Base-by-base conservation (phyloP, 352 stramenopile genomes). In the Globisporangium cylindrosporum region DNA sequence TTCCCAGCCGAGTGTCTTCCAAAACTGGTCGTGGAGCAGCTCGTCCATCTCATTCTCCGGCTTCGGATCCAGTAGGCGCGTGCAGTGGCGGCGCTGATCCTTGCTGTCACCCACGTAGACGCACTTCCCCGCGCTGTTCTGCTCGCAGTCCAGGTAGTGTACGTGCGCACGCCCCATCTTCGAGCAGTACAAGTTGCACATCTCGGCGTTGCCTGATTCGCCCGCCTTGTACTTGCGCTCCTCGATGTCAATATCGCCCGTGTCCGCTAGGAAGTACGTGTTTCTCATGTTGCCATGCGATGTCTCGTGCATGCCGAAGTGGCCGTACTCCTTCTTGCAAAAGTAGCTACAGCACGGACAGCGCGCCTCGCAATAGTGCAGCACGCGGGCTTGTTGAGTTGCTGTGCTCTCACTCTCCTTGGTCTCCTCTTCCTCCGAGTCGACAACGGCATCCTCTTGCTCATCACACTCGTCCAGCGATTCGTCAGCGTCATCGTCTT, bases 201-300 rank as follows among this genome's bases (percentile, higher is more conserved):
- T 93, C 59, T 95, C 85, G 3, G 87, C 87, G 7, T 67, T 60
- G 22, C 22, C 22, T 24, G 22, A 24, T 66, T 95, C 87, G 0
- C 87, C 85, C 15, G 77, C 73, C 18, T 74, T 68, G 68, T 93
- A 95, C 74, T 93, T 89, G 54, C 86, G 82, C 53, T 90, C 85
- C 5, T 81, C 71, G 22, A 95, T 65, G 61, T 95, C 84, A 18
- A 95, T 85, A 8, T 89, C 75, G 3, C 78, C 58, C 0, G 73
- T 64, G 32, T 92, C 81, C 1, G 82, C 83, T 3, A 88, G 49
- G 54, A 93, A 95, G 58, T 79, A 82, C 24, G 81, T 93, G 65
- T 92, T 90, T 15, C 81, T 73, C 87, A 93, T 95, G 70, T 95
- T 95, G 36, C 85, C 87, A 18, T 93, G 87, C 0, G 82, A 83